Evolutionary conservation across 257 asterid genomes (phyloP), one percentile per base, ranked within the genome.

Genomic region (Solanum microdontum): DNA sequence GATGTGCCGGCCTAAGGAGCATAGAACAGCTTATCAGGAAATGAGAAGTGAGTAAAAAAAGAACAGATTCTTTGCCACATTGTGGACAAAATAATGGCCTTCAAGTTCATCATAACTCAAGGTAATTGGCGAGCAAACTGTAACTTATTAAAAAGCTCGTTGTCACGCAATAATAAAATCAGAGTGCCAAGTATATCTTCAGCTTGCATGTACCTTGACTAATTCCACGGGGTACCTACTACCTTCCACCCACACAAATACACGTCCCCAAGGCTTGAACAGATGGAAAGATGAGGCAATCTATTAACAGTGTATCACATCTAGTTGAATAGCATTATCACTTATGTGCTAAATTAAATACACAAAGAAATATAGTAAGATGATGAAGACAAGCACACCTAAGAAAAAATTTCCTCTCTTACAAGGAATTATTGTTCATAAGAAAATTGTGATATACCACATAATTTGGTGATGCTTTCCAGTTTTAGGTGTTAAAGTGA

Each of bases 1-100:
- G 99, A 95, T 34, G 91, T 90, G 76, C 87, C 94, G 87, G 92
- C 98, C 98, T 94, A 95, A 92, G 92, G 76, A 90, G 45, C 72
- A 86, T 19, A 39, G 11, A 60, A 23, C 28, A 77, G 60, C 84
- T 77, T 62, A 51, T 43, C 33, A 33, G 43, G 58, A 33, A 87
- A 55, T 36, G 40, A 79, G 33, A 36, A 70, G 19, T 28, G 17
- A 43, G 69, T 69, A 3, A 69, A 70, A 85, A 69, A 40, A 4
- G 19, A 69, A 7, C 48, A 26, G 12, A 1, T 43, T 19, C 79
- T 23, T 11, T 64, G 39, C 80, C 24, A 64, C 60, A 84, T 66
- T 26, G 39, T 43, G 39, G 26, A 26, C 39, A 80, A 80, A 80
- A 80, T 62, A 26, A 45, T 26, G 84, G 66, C 62, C 32, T 80